These are phyloP conservation scores for Linaria vulgaris DNA, from an alignment of 257 asterid species.

Conservation along the genomic window DNA sequence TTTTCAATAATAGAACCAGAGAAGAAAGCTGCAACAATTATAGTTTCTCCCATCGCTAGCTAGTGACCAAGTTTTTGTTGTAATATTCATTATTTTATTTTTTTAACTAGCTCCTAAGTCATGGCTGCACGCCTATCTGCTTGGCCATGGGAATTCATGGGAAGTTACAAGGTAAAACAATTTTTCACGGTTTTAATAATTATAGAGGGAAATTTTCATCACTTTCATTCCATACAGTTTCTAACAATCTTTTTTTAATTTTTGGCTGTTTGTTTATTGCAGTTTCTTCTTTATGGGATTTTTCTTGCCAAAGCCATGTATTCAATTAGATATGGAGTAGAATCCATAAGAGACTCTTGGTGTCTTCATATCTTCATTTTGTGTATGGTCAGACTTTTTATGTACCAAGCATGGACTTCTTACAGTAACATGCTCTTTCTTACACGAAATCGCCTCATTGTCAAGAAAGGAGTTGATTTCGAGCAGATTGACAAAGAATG, in stretches of 20 bases:
- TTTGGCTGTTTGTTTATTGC: constrained; percentile 25
- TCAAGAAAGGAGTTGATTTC: constrained; percentile 66
- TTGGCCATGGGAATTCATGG: constrained; percentile 83
- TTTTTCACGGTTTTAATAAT: neutral
- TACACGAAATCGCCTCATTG: constrained; percentile 62
- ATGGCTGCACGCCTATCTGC: constrained; percentile 65
- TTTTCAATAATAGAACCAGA: neutral
- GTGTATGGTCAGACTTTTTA: constrained; percentile 48
- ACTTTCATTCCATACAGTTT: too few relatives aligned
- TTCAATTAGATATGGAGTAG: constrained; percentile 44
- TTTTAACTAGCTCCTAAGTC: neutral
- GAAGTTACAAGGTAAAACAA: constrained; percentile 57
- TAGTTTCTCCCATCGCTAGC: neutral
- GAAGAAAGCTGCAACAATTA: neutral
- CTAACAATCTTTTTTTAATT: too few relatives aligned
- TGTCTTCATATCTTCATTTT: constrained; percentile 61
- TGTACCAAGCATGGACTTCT: constrained; percentile 61
- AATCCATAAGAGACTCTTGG: constrained; percentile 43
- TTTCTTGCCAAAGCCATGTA: constrained; percentile 60
- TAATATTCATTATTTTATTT: too few relatives aligned
- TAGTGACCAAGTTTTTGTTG: neutral
- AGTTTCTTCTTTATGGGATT: constrained; percentile 61
- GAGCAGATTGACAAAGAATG: constrained; percentile 87
- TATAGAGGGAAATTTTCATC: too few relatives aligned
- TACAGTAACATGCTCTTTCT: constrained; percentile 70